Evolutionary conservation across 2,329 filamentous ascomycete species (phyloP).

Genomic region (Fusarium aywerte): DNA sequence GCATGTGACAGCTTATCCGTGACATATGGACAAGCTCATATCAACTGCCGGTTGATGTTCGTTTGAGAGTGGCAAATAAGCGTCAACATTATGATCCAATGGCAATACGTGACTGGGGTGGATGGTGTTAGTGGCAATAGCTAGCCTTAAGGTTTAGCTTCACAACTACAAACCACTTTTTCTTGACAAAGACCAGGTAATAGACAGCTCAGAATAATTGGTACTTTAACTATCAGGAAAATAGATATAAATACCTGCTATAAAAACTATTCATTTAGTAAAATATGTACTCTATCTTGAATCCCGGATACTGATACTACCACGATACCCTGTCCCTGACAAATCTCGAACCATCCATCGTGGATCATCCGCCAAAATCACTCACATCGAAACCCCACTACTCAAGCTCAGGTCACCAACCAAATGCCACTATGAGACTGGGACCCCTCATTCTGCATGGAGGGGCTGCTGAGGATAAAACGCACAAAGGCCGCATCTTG

Average conservation of each 20-base stretch:
- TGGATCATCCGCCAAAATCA: conserved; percentile 41
- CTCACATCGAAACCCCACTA: conserved; percentile 37
- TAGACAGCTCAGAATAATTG: rapidly evolving
- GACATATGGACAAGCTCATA: neutral
- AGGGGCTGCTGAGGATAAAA: conserved; percentile 17
- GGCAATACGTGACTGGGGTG: neutral
- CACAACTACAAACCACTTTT: neutral
- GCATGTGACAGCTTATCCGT: neutral
- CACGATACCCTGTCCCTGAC: conserved; percentile 17
- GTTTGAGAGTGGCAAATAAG: conserved; percentile 16
- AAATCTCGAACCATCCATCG: conserved; percentile 30
- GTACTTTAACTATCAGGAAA: rapidly evolving
- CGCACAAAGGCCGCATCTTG: conserved; percentile 37
- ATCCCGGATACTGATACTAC: conserved; percentile 6
- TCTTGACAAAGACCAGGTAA: neutral
- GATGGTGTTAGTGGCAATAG: conserved; percentile 14
- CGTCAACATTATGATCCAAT: conserved; percentile 25
- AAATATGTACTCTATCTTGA: neutral
- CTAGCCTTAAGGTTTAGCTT: neutral
- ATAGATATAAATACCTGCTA: rapidly evolving
- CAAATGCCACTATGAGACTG: conserved; percentile 4
- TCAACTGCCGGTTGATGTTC: conserved; percentile 10
- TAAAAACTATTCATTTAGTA: rapidly evolving
- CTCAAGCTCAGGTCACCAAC: conserved; percentile 30
- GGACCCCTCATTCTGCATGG: conserved; percentile 32